Evolutionary conservation across 306 rosid species (phyloP).

Genomic region (Quercus parvula): DNA sequence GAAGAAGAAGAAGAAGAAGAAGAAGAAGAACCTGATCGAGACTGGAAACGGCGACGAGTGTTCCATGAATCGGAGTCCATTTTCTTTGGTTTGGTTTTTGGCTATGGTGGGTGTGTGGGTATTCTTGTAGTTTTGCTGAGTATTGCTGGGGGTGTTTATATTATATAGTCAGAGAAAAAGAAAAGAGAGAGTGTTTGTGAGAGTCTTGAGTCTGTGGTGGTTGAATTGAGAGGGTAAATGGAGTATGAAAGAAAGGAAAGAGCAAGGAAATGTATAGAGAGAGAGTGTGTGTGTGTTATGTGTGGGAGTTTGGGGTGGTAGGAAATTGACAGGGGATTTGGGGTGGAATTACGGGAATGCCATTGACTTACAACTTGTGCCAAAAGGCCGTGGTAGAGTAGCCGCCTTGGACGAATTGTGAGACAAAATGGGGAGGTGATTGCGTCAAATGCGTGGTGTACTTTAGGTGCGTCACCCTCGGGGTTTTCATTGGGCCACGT

Average conservation of each 20-base stretch:
- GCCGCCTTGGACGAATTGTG: no score
- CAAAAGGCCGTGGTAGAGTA: no score
- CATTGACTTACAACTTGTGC: no score
- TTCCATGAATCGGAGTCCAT: constrained; percentile 76
- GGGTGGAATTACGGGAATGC: no score
- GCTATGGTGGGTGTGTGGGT: not conserved
- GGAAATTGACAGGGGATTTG: no score
- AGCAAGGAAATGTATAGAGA: constrained; percentile 13
- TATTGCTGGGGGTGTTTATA: not conserved
- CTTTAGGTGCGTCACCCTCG: no score
- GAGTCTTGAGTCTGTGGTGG: not conserved
- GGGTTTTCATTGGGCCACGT: no score
- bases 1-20: not conserved
- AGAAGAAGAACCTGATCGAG: constrained; percentile 56
- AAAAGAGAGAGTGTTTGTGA: no score
- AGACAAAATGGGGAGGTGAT: no score
- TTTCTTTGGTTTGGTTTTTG: not conserved
- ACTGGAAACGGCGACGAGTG: constrained; percentile 53
- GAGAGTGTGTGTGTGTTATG: constrained; percentile 2
- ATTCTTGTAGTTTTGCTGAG: not conserved
- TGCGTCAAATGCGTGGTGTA: no score
- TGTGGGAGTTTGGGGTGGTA: not conserved
- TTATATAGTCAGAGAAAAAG: not conserved
- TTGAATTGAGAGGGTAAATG: not conserved
- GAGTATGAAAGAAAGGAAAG: constrained; percentile 5